Evolutionary conservation across 345 rosid genomes (phyloP).

Genomic region (Bretschneidera sinensis): DNA sequence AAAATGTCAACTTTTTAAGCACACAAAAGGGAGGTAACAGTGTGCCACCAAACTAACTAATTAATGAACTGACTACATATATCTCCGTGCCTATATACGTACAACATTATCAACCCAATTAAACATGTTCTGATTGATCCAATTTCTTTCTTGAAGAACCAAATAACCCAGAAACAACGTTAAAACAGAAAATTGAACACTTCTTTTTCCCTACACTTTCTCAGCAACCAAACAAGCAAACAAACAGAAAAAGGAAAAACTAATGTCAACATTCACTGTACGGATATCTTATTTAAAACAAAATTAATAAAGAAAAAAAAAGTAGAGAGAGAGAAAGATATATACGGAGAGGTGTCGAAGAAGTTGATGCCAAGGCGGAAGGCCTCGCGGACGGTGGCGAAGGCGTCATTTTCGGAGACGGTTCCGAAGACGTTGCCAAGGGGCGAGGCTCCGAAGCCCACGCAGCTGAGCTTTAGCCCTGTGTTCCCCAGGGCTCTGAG

Average conservation of each 20-base stretch:
- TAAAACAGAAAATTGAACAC: background rate
- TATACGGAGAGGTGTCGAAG: constrained; percentile 97
- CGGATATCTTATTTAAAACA: background rate
- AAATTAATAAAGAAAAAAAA: background rate
- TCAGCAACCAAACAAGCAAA: no score
- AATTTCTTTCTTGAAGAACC: no score
- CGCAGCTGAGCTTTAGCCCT: constrained; percentile 65
- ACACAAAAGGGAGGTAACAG: background rate
- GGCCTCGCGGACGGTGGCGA: constrained; percentile 76
- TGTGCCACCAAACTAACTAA: background rate
- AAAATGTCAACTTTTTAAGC: background rate
- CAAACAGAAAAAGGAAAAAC: no score
- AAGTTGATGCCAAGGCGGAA: constrained; percentile 86
- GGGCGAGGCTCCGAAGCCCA: constrained; percentile 93
- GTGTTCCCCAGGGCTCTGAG: constrained; percentile 59
- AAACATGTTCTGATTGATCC: background rate
- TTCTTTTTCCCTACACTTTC: background rate
- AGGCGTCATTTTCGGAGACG: constrained; percentile 72
- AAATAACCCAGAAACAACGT: background rate
- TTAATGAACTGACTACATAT: background rate
- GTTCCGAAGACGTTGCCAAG: constrained; percentile 84
- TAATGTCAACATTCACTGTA: background rate
- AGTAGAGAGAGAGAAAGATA: constrained; percentile 8
- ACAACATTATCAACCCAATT: background rate
- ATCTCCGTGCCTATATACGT: no score